Evolutionary conservation across 1,139 yeast genomes (phyloP).

Genomic region (Magnusiomyces tetraspermus): DNA sequence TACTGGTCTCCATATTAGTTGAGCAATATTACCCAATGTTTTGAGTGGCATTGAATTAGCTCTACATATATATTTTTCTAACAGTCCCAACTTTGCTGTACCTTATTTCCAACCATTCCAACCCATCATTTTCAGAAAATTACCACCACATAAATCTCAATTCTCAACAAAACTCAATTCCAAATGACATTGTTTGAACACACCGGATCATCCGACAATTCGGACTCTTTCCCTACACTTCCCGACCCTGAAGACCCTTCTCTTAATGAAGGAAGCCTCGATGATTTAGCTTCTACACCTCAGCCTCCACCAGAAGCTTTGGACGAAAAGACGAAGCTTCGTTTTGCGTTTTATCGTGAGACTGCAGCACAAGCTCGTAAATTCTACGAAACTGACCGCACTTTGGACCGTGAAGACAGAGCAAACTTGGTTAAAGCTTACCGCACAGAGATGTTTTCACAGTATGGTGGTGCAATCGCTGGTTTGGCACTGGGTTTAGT

Average conservation of each 20-base stretch:
- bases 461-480: slow-evolving; percentile 11
- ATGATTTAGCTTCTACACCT: slow-evolving; percentile 10
- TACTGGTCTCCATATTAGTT: no score
- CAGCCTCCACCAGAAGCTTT: slow-evolving; percentile 12
- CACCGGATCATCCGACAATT: neutral
- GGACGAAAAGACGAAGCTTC: slow-evolving; percentile 1
- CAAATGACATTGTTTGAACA: no score
- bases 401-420: slow-evolving; percentile 9
- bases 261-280: neutral
- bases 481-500: slow-evolving; percentile 11
- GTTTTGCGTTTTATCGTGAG: neutral
- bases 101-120: no score
- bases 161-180: no score
- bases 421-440: slow-evolving; percentile 8
- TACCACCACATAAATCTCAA: no score
- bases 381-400: slow-evolving; percentile 12
- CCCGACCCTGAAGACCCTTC: neutral
- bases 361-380: slow-evolving; percentile 9
- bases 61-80: no score
- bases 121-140: no score
- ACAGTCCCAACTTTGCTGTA: no score
- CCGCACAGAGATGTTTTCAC: slow-evolving; percentile 9
- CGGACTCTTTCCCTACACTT: neutral
- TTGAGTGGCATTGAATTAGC: no score
- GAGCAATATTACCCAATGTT: no score